Evolutionary conservation across 306 rosid genomes (phyloP), one percentile per base, ranked within the genome.

Genomic region (Argentina anserina): DNA sequence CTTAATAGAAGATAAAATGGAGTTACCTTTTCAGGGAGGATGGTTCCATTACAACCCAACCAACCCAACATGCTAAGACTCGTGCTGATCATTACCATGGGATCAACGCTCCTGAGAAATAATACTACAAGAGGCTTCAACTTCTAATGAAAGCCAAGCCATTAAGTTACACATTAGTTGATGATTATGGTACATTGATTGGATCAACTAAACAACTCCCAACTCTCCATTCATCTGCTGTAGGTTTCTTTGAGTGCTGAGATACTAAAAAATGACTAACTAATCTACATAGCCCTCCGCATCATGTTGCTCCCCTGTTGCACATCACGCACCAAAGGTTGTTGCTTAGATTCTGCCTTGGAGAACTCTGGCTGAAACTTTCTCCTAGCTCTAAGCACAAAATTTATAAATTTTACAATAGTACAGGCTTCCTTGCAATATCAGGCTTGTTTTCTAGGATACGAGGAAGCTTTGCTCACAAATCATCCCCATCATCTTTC

Each of bases 241-340:
- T 69, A 70, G 87, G 81, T 59, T 85, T 75, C 86, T 72, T 80
- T 83, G 79, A 86, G 87, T 74, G 86, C 80, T 68, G 87, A 81
- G 82, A 81, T 72, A 69, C 91, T 90, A 83, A 88, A 90, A 90
- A 94, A 84, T 86, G 86, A 87, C 91, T 91, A 84, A 75, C 97
- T 91, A 88, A 77, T 90, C 96, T 89, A 88, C 91, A 80, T 80
- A 86, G 82, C 96, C 88, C 82, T 73, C 85, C 75, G 82, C 85
- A 86, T 87, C 82, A 79, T 77, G 79, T 86, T 76, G 86, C 86
- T 82, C 84, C 92, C 85, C 73, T 72, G 89, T 70, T 82, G 84
- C 87, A 87, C 73, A 81, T 74, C 85, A 74, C 75, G 81, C 86
- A 78, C 88, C 89, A 79, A 79, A 72, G 83, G 83, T 67, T 47